Percentiles rank a stretch among this genome's conserved stretches.
Evolutionary conservation across 1,139 yeast species (phyloP).

Genomic region (Zygosaccharomyces pseudobailii): DNA sequence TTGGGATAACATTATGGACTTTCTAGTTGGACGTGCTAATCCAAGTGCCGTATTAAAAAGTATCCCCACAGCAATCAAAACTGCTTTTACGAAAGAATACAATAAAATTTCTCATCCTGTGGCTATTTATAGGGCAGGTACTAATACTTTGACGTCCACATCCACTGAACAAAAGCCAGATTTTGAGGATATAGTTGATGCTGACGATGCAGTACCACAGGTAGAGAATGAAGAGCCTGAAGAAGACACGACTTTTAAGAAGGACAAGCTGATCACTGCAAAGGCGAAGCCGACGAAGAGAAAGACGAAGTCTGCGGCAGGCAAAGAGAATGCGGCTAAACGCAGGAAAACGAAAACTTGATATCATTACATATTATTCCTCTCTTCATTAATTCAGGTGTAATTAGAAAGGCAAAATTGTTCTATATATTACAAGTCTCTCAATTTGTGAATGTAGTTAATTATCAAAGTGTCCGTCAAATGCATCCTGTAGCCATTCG

Average conservation of each 20-base stretch:
- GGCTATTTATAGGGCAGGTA: slow-evolving; percentile 58
- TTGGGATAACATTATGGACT: slow-evolving; percentile 82
- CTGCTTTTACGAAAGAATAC: slow-evolving; percentile 81
- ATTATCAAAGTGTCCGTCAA: slow-evolving; percentile 46
- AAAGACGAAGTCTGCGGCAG: slow-evolving; percentile 22
- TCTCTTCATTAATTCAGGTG: not conserved
- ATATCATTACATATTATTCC: not conserved
- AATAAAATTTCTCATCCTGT: slow-evolving; percentile 76
- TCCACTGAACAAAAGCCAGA: slow-evolving; percentile 48
- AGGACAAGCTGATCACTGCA: slow-evolving; percentile 54
- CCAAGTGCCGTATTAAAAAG: slow-evolving; percentile 50
- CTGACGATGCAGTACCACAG: slow-evolving; percentile 56
- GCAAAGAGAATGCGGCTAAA: slow-evolving; percentile 23
- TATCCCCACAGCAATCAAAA: slow-evolving; percentile 69
- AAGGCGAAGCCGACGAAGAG: slow-evolving; percentile 37
- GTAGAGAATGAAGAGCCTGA: slow-evolving; percentile 41
- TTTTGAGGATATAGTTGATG: slow-evolving; percentile 57
- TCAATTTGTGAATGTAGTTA: not conserved
- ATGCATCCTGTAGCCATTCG: slow-evolving; percentile 70
- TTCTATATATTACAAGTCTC: no score
- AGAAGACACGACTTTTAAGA: slow-evolving; percentile 39
- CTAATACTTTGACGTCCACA: slow-evolving; percentile 34
- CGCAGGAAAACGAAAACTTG: slow-evolving; percentile 21
- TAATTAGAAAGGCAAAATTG: no score
- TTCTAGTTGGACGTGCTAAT: slow-evolving; percentile 61